Evolutionary conservation across 331 rosid species (phyloP).

Genomic region (Saraca asoca): DNA sequence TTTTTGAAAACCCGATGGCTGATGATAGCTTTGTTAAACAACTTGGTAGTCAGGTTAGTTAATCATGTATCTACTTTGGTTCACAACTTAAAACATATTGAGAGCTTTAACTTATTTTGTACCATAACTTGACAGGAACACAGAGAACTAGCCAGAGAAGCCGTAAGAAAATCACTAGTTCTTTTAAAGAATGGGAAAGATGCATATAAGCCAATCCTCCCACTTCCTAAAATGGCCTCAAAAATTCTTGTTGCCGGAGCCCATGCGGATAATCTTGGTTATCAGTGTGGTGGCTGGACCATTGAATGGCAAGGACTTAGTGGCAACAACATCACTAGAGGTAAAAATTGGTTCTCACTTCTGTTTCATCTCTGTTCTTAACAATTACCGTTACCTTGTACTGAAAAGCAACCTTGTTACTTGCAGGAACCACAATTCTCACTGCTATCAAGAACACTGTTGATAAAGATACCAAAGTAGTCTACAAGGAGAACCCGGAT

Average conservation of each 20-base stretch:
- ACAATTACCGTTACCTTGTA: not conserved
- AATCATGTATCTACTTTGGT: not conserved
- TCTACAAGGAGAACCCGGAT: slow-evolving; percentile 62
- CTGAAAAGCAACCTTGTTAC: slow-evolving; percentile 10
- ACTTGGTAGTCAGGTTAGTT: slow-evolving; percentile 65
- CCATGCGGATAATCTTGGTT: slow-evolving; percentile 75
- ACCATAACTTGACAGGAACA: slow-evolving; percentile 45
- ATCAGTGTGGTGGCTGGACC: slow-evolving; percentile 83
- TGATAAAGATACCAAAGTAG: slow-evolving; percentile 50
- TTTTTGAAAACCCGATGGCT: slow-evolving; percentile 66
- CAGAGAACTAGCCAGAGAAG: slow-evolving; percentile 58
- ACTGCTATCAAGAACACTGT: slow-evolving; percentile 47
- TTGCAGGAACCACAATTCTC: slow-evolving; percentile 63
- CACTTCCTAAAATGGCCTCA: slow-evolving; percentile 57
- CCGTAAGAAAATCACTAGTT: slow-evolving; percentile 66
- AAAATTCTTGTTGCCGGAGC: slow-evolving; percentile 73
- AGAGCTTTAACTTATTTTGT: not conserved
- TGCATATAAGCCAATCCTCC: slow-evolving; percentile 48
- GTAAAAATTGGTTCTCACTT: slow-evolving; percentile 26
- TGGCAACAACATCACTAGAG: slow-evolving; percentile 57
- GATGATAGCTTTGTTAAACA: slow-evolving; percentile 54
- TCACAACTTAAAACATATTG: not conserved
- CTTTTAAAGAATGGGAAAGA: slow-evolving; percentile 59
- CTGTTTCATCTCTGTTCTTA: not conserved
- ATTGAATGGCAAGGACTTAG: slow-evolving; percentile 72